Evolutionary conservation across 106 monocot species (phyloP), one percentile per base, ranked within the genome.

Genomic region (Phalaenopsis equestris): DNA sequence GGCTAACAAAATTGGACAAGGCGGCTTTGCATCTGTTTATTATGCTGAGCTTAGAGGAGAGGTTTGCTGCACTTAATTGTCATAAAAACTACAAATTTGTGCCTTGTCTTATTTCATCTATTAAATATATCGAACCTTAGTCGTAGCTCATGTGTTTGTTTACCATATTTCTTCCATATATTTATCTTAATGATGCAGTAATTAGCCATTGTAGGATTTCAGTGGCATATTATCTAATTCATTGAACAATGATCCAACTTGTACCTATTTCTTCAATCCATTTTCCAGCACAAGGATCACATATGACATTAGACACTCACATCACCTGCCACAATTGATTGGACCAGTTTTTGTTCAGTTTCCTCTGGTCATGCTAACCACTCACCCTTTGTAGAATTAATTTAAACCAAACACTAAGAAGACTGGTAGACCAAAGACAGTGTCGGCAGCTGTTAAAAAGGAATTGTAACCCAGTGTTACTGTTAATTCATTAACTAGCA

Each of bases 21-120:
- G 93, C 80, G 96, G 96, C 42, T 96, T 88, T 87, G 96, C 93
- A 57, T 82, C 82, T 80, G 96, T 96, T 64, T 96, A 86, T 79
- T 93, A 91, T 93, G 96, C 96, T 39, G 90, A 93, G 76, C 88
- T 96, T 72, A 88, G 93, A 84, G 96, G 96, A 84, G 96, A 96
- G 96, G 96, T 96, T 19, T 76, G 76, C 19, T 48, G 49, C 7
- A 76, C 24, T 76, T 9, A 23, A 74, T 72, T 72, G 3, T 8
- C 61, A 21, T 61, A 61, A 61, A 57, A n/a, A 61, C 61, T 61
- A 61, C 61, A 21, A 38, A 11, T 68, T 68, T 70, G 64, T 65
- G 70, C 38, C 37, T 10, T 68, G 36, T 68, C 68, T 14, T 37
- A 11, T 68, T 24, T 11, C 68, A 7, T 68, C 68, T 70, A 39